Conservation (phyloP, 768 basidiomycete species). For the Russula sp. region DNA sequence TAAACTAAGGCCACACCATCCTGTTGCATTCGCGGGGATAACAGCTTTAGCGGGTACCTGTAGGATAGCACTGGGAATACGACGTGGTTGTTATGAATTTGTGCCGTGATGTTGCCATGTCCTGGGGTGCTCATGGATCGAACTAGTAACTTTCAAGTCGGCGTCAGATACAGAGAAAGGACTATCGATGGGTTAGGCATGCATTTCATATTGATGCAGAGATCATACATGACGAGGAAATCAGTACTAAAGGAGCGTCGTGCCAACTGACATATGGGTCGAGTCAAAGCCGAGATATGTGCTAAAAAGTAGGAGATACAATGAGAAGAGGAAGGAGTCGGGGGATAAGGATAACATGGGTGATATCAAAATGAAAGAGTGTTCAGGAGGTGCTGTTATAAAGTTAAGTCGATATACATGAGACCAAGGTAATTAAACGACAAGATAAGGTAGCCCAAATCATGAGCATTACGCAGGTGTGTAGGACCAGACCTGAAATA, state of each 20-base stretch:
- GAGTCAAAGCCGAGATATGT: slow-evolving; percentile 12
- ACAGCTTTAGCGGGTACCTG: slow-evolving; percentile 82
- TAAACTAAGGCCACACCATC: slow-evolving; percentile 64
- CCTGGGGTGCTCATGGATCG: slow-evolving; percentile 33
- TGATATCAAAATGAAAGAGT: not conserved
- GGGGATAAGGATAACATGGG: slow-evolving; percentile 1
- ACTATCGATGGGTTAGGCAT: not conserved
- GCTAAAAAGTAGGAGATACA: slow-evolving; percentile 2
- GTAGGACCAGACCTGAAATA: slow-evolving; percentile 7
- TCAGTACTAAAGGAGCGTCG: slow-evolving; percentile 19
- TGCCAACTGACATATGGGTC: slow-evolving; percentile 4
- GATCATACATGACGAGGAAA: slow-evolving; percentile 14
- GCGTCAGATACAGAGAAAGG: not conserved
- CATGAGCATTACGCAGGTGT: slow-evolving; percentile 9
- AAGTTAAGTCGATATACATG: slow-evolving; percentile 10
- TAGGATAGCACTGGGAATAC: slow-evolving; percentile 71
- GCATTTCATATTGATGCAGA: slow-evolving; percentile 11
- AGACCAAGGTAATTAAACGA: slow-evolving; percentile 14
- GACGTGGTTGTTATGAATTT: slow-evolving; percentile 47
- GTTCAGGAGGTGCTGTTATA: not conserved
- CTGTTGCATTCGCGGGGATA: slow-evolving; percentile 57
- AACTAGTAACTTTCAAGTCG: not conserved
- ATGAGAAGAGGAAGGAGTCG: not conserved
- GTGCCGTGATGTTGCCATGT: slow-evolving; percentile 51
- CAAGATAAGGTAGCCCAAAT: slow-evolving; percentile 14